phyloP scores from a whole-genome alignment of 148 eudicot species.

The Polygonum maritimum region DNA sequence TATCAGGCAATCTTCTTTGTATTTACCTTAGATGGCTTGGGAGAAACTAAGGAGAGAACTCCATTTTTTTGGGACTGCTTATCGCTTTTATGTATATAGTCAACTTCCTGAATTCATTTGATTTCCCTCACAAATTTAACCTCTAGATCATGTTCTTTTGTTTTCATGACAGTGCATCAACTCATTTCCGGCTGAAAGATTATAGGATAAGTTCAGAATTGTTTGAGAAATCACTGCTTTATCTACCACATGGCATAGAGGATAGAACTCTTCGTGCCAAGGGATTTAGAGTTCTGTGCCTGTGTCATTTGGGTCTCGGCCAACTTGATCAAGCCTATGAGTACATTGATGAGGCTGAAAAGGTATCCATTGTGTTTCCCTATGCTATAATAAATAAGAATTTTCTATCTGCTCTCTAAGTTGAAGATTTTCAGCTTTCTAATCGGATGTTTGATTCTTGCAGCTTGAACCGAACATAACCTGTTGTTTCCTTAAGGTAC shows the following conservation, averaged over 20 bases:
- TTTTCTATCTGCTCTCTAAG: not conserved
- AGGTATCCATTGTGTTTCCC: conserved; percentile 34
- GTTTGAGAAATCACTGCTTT: conserved; percentile 87
- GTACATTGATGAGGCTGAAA: conserved; percentile 89
- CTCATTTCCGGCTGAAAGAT: conserved; percentile 75
- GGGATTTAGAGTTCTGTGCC: conserved; percentile 83
- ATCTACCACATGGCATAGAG: conserved; percentile 65
- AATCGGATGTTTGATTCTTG: conserved; percentile 14
- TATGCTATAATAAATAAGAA: not conserved
- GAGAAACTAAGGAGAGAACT: not conserved
- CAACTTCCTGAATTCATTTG: not conserved
- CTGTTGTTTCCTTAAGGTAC: conserved; percentile 83
- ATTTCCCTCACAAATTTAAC: not conserved
- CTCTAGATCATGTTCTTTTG: not conserved
- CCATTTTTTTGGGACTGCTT: not conserved
- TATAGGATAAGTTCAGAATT: conserved; percentile 66
- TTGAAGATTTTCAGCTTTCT: not conserved
- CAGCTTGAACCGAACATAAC: conserved; percentile 90
- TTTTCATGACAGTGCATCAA: conserved; percentile 59
- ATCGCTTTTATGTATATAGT: not conserved
- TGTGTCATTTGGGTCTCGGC: conserved; percentile 78
- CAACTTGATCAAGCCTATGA: conserved; percentile 95
- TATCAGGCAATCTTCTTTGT: not conserved
- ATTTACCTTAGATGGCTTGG: not conserved
- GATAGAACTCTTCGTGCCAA: conserved; percentile 77